Evolutionary conservation across 495 filamentous ascomycete genomes (phyloP), one percentile per base, ranked within the genome.

Genomic region (Rhypophila decipiens): DNA sequence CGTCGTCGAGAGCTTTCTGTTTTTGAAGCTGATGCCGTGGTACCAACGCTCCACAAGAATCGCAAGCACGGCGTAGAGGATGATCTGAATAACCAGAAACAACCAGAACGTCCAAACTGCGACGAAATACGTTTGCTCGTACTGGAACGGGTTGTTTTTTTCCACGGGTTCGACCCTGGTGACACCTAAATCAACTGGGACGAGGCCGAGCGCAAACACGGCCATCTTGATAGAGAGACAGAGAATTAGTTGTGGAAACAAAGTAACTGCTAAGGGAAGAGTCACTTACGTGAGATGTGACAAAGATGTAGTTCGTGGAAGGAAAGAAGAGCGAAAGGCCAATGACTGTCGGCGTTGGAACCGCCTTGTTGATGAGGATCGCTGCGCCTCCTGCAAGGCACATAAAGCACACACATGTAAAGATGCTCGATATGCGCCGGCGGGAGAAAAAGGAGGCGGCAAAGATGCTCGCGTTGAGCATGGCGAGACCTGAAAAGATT

Each of bases 401-500:
- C 27, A 36, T 21, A 31, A 53, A 49, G 24, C 46, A 46, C 13
- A 57, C 24, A 15, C 42, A 10, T n/a, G 44, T 46, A n/a, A 57
- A 57, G 3, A 57, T 43, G 33, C 55, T 53, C 10, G 55, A 57
- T 33, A 57, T 57, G 82, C 23, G 87, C 67, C 61, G 78, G 51
- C 72, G 80, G 46, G 75, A 80, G 63, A 88, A 90, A 57, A 89
- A 84, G 4, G 82, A 65, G 1, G 78, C 83, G 0, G 76, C 75
- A 23, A 88, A 75, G 38, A 89, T 72, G 2, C 83, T 81, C 49
- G 83, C 82, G 1, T 79, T 83, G 3, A 77, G 69, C 13, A 85
- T 62, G 13, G 83, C 72, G 3, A 84, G 61, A 2, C 85, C 85
- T 22, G 71, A 51, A 13, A 86, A 67, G 15, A 88, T 55, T 50